phyloP scores from a whole-genome alignment of 164 flowering plant species.

The Annona squamosa region DNA sequence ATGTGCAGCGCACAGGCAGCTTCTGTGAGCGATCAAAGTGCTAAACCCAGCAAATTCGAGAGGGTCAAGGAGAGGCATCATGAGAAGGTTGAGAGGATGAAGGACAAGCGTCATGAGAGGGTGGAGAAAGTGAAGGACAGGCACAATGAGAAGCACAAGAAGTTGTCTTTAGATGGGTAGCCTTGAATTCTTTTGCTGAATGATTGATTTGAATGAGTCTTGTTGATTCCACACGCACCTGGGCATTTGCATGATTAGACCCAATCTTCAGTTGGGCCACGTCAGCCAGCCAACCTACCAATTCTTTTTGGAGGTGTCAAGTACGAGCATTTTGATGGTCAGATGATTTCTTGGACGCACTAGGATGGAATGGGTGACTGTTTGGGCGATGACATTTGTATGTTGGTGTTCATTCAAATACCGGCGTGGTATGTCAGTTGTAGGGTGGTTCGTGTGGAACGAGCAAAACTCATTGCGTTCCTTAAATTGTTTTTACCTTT shows the following conservation, averaged over 20 bases:
- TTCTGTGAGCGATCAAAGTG: conserved; percentile 53
- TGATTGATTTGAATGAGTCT: neutral
- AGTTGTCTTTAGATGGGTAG: conserved; percentile 21
- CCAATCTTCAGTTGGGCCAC: neutral
- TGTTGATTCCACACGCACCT: neutral
- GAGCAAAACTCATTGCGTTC: neutral
- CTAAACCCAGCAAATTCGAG: conserved; percentile 30
- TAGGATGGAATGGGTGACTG: neutral
- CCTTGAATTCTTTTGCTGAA: neutral
- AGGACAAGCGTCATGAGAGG: conserved; percentile 41
- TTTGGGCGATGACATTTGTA: neutral
- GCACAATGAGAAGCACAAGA: conserved; percentile 46
- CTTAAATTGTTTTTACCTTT: neutral
- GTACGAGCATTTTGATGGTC: neutral
- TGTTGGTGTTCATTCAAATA: neutral
- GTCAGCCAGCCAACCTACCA: neutral
- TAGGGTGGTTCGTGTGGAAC: neutral
- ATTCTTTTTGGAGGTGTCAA: neutral
- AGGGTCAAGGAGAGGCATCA: conserved; percentile 33
- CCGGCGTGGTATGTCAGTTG: neutral
- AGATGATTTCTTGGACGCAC: neutral
- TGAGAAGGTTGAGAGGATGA: conserved; percentile 36
- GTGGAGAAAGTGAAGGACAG: conserved; percentile 38
- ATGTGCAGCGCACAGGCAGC: conserved; percentile 94
- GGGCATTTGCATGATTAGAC: neutral